A percentile compares a stretch with the other conserved stretches of the same genome.
phyloP scores from a whole-genome alignment of 352 stramenopile genomes.

The Globisporangium splendens region DNA sequence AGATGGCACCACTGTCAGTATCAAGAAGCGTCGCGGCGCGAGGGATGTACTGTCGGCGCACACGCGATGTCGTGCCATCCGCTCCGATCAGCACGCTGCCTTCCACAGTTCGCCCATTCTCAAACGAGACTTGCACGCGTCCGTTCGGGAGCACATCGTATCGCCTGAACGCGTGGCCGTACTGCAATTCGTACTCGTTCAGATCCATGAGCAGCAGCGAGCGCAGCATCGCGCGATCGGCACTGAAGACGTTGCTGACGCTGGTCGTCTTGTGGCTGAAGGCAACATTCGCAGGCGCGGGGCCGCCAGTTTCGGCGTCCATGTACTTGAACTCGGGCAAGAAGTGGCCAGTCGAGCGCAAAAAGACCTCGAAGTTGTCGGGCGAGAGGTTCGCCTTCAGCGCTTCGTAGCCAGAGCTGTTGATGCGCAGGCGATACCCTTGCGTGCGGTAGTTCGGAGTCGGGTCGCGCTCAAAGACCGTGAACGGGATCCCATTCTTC shows the following conservation, averaged over 20 bases:
- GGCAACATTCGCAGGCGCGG: constrained; percentile 1
- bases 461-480: constrained; percentile 60
- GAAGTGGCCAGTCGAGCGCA: constrained; percentile 49
- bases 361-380: constrained; percentile 56
- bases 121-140: constrained; percentile 44
- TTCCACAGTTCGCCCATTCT: constrained; percentile 43
- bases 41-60: constrained; percentile 56
- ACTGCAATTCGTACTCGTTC: constrained; percentile 46
- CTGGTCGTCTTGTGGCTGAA: constrained; percentile 12
- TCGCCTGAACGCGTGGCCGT: constrained; percentile 52
- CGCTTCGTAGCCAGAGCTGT: constrained; percentile 52
- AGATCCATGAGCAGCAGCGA: constrained; percentile 46
- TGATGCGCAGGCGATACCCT: constrained; percentile 61
- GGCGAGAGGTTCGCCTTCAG: constrained; percentile 41
- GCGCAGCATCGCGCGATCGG: constrained; percentile 41
- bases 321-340: constrained; percentile 45
- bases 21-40: constrained; percentile 41
- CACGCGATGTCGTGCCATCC: constrained; percentile 55
- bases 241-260: constrained; percentile 33
- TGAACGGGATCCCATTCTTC: constrained; percentile 61
- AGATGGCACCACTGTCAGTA: constrained; percentile 61
- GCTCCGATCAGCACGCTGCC: constrained; percentile 49
- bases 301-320: constrained; percentile 30
- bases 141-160: constrained; percentile 43
- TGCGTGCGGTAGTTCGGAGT: constrained; percentile 60